These are phyloP conservation scores for Pyrrhoderma lamaoense DNA, from an alignment of 1,284 basidiomycete genomes.

Conservation along the genomic window DNA sequence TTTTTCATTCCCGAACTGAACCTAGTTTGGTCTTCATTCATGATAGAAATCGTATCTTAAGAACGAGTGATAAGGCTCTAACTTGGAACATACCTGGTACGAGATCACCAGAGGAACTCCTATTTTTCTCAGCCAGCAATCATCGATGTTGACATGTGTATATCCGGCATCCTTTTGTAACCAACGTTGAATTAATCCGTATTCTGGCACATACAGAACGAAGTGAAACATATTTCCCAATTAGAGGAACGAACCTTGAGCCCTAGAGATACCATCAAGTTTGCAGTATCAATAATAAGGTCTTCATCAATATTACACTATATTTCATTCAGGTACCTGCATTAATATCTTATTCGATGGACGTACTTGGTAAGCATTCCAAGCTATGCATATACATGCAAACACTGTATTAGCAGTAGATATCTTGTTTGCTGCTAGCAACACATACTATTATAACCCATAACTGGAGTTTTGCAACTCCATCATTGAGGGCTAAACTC, in stretches of 20 bases:
- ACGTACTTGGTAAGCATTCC: conserved; percentile 29
- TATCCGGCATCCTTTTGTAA: conserved; percentile 42
- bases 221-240: too few relatives aligned
- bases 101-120: conserved; percentile 39
- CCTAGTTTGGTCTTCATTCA: conserved; percentile 31
- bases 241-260: conserved; percentile 22
- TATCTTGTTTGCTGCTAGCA: too few relatives aligned
- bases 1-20: conserved; percentile 41
- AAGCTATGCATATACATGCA: conserved; percentile 27
- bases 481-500: conserved; percentile 18
- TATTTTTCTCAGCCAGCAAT: conserved; percentile 49
- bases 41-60: conserved; percentile 2
- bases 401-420: too few relatives aligned
- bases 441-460: conserved; percentile 32
- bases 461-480: conserved; percentile 23
- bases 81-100: conserved; percentile 30
- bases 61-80: neutral
- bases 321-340: neutral
- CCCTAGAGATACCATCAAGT: conserved; percentile 30
- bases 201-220: too few relatives aligned
- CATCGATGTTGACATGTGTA: conserved; percentile 47
- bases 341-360: neutral
- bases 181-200: neutral
- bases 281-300: conserved; percentile 29
- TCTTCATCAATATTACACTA: conserved; percentile 34